These are phyloP conservation scores for Colletotrichum gigasporum DNA, from an alignment of 2,329 filamentous ascomycete species.

Conservation along the genomic window DNA sequence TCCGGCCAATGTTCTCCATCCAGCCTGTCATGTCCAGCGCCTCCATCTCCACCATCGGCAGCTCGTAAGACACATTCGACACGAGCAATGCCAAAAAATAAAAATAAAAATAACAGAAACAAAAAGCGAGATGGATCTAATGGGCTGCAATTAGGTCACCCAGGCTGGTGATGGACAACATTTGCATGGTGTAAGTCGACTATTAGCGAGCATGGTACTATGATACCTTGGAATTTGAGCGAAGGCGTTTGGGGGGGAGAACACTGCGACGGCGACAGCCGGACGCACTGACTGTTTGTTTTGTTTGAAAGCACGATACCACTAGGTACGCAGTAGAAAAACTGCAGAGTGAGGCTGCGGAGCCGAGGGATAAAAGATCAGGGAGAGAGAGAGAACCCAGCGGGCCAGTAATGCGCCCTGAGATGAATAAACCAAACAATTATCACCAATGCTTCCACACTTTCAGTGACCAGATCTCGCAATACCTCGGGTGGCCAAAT, in stretches of 20 bases:
- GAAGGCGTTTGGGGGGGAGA: slow-evolving; percentile 22
- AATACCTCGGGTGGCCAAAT: too few relatives aligned
- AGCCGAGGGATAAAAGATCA: neutral
- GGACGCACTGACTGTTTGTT: neutral
- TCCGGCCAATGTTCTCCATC: slow-evolving; percentile 22
- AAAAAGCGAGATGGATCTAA: slow-evolving; percentile 18
- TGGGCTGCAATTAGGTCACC: slow-evolving; percentile 13
- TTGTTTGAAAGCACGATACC: slow-evolving; percentile 6
- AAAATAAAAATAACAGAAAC: neutral
- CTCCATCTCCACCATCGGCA: slow-evolving; percentile 27
- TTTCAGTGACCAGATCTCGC: too few relatives aligned
- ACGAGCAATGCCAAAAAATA: neutral
- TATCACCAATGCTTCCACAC: too few relatives aligned
- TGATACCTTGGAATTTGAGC: slow-evolving; percentile 19
- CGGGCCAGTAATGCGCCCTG: neutral
- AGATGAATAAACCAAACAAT: neutral
- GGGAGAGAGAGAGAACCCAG: neutral
- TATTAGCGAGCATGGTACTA: slow-evolving; percentile 16
- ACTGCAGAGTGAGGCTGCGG: neutral
- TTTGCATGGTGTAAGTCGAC: neutral
- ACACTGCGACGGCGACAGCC: slow-evolving; percentile 8
- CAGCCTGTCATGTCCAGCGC: slow-evolving; percentile 22
- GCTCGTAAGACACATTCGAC: neutral
- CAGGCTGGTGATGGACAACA: slow-evolving; percentile 11
- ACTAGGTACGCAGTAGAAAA: slow-evolving; percentile 2